phyloP scores from a whole-genome alignment of 768 basidiomycete genomes.

The Xanthoconium stramineum region DNA sequence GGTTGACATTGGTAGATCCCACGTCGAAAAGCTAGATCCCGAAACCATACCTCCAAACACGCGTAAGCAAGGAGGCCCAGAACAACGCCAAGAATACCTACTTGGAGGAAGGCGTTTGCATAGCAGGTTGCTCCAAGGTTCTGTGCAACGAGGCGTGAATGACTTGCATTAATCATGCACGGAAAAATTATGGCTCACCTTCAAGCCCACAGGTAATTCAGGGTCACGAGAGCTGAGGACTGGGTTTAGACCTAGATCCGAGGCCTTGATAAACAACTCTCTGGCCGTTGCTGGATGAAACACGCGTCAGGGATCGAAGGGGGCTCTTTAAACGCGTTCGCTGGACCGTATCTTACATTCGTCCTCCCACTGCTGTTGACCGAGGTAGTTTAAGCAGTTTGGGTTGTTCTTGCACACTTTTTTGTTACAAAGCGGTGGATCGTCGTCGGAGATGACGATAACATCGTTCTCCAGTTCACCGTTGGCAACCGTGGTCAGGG shows the following conservation, averaged over 20 bases:
- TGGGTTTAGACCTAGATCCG: slow-evolving; percentile 57
- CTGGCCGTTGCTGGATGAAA: slow-evolving; percentile 44
- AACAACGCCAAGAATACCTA: slow-evolving; percentile 26
- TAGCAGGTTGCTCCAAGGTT: slow-evolving; percentile 98
- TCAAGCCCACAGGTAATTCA: slow-evolving; percentile 71
- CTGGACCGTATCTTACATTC: slow-evolving; percentile 44
- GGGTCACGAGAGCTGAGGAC: slow-evolving; percentile 44
- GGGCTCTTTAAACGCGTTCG: slow-evolving; percentile 8
- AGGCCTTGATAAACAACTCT: slow-evolving; percentile 48
- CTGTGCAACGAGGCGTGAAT: slow-evolving; percentile 36
- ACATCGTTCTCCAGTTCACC: slow-evolving; percentile 59
- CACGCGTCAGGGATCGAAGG: slow-evolving; percentile 9
- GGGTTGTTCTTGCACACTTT: slow-evolving; percentile 73
- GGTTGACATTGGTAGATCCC: slow-evolving; percentile 80
- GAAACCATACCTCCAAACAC: slow-evolving; percentile 78
- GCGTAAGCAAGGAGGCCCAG: slow-evolving; percentile 2
- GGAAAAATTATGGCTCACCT: slow-evolving; percentile 40
- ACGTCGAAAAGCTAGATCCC: slow-evolving; percentile 74
- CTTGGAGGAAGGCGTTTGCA: slow-evolving; percentile 93
- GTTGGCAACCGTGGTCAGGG: slow-evolving; percentile 17
- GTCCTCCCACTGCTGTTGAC: slow-evolving; percentile 78
- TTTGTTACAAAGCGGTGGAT: slow-evolving; percentile 52
- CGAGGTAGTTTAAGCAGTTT: slow-evolving; percentile 84
- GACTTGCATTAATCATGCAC: background rate
- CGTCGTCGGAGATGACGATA: slow-evolving; percentile 70